Conservation (phyloP, 2,329 filamentous ascomycete species). For the Hypoxylon sp. region DNA sequence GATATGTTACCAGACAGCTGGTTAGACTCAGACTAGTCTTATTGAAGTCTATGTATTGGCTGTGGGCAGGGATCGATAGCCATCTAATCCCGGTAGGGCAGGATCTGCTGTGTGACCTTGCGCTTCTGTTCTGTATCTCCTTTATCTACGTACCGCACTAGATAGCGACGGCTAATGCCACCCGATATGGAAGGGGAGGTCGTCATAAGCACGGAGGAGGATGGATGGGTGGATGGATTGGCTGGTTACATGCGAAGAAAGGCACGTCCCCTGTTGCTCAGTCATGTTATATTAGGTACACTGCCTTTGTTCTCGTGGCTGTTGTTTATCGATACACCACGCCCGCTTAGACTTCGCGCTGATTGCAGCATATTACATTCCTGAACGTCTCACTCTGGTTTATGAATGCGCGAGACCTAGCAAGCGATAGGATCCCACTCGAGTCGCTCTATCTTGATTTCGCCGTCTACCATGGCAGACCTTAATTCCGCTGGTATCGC, state of each 20-base stretch:
- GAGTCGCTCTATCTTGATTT: neutral
- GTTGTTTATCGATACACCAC: neutral
- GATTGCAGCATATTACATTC: slow-evolving; percentile 7
- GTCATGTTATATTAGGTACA: neutral
- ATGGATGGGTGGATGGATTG: slow-evolving; percentile 12
- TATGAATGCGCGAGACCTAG: neutral
- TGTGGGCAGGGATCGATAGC: slow-evolving; percentile 13
- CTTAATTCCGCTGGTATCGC: slow-evolving; percentile 19
- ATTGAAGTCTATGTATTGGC: slow-evolving; percentile 13
- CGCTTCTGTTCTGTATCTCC: slow-evolving; percentile 12
- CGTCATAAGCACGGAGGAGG: slow-evolving; percentile 15
- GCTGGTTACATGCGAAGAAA: slow-evolving; percentile 26
- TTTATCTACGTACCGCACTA: slow-evolving; percentile 18
- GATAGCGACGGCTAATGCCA: slow-evolving; percentile 30
- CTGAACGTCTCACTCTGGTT: neutral
- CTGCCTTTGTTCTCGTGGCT: slow-evolving; percentile 13
- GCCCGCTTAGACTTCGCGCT: slow-evolving; percentile 1
- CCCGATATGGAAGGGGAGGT: slow-evolving; percentile 21
- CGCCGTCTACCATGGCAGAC: slow-evolving; percentile 22
- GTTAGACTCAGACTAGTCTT: neutral
- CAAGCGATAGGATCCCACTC: slow-evolving; percentile 4
- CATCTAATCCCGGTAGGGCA: slow-evolving; percentile 20
- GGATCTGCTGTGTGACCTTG: slow-evolving; percentile 31
- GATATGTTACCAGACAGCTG: neutral
- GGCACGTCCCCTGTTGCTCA: neutral